Base-by-base conservation (phyloP, 2,329 filamentous ascomycete genomes). In the Phoma sp. region DNA sequence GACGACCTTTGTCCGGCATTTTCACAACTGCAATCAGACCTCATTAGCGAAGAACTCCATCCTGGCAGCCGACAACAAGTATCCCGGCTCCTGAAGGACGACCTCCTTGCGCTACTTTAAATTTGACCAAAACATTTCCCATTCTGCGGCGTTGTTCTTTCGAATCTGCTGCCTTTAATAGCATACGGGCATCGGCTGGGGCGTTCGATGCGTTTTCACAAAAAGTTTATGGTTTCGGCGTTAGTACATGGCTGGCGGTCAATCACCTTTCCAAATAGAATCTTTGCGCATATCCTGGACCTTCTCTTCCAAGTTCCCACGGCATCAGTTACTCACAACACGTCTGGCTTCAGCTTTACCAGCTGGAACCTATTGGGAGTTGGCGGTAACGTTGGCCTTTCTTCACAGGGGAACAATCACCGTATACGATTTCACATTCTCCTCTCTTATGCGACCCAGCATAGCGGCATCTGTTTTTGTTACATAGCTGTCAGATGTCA, bases 41-140 rank as follows among this genome's bases (percentile, higher is more conserved):
- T 82, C 79, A 76, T 78, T 58, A 81, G 85, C 71, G 80, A 80
- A 45, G 77, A 78, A 13, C 74, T 83, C 50, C 82, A 83, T 61
- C 67, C 82, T 67, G 81, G 80, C 70, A 86, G 81, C 67, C 79
- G 83, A 65, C 83, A 83, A 75, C 82, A 79, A 66, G 78, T 86
- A 52, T 74, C 79, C 48, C 78, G 80, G 55, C 72, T 83, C 54
- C 71, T 86, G 53, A 81, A 82, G 65, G 69, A 73, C 24, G 75
- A 79, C 54, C 73, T 86, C 53, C 81, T 78, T 69, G 74, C 78
- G 60, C 78, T 81, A 61, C 77, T 87, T 60, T 80, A 84, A 55
- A 67, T 67, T 51, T 59, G 52, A 59, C 72, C 27, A 41, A 44
- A 39, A n/a, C 23, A 43, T 36, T 11, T 57, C 25, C 42, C 55